Base-by-base conservation (phyloP, 75 land plant species). In the Pinus albicaulis region DNA sequence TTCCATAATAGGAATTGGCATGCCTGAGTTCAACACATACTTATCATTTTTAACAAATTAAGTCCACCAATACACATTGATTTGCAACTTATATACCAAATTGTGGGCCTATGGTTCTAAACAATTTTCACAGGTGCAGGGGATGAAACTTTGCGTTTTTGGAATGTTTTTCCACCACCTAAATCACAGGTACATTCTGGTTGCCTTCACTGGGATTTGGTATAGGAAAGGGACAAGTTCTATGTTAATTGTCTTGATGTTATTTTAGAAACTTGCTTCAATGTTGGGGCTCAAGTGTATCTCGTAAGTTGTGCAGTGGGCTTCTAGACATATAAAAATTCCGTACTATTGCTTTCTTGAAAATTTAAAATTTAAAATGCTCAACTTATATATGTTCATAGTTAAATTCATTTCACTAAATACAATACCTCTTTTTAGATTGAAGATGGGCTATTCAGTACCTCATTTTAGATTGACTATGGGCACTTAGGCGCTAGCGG, bases 61-160 rank as follows among this genome's bases (percentile, higher is more conserved):
- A 26, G n/a, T 53, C 61, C 26, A 7, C 59, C 25, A 25, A 26
- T 62, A 31, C 22, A 15, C 24, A 2, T 36, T 71, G 73, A 22
- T 48, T 19, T 44, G 15, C 26, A 25, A 53, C 31, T 72, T 52
- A 52, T 72, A 25, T 23, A 38, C 76, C 41, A 28, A 64, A 13
- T 56, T 71, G 19, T 74, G 36, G 56, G 20, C 36, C 5, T 63
- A 62, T 71, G 25, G 59, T 3, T 80, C 76, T 87, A 96, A 89
- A 92, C 99, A 52, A 94, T 96, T 65, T 95, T 96, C 7, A 96
- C 99, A 19, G 99, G 99, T 53, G 99, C 99, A 31, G 99, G 99
- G 3, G 99, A 94, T 77, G 99, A 96, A 77, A 96, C 99, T 17
- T 76, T 96, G 55, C 75, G 99, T 28, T 96, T 96, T 75, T 96